Base-by-base conservation (phyloP, 148 eudicot species). In the Fallopia convolvulus region DNA sequence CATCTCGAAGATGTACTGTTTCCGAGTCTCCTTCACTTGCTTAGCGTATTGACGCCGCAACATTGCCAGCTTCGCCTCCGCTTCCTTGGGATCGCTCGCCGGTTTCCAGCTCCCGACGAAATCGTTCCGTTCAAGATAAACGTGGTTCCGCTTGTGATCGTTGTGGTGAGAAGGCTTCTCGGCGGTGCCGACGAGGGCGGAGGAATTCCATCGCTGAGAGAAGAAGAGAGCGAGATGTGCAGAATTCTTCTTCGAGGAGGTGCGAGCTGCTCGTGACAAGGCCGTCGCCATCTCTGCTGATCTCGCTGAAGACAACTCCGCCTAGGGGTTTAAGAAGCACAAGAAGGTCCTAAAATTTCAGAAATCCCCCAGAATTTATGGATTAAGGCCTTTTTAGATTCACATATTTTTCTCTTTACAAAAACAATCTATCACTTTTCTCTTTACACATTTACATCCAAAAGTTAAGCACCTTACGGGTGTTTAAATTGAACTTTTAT, bases 1-100 rank as follows among this genome's bases (percentile, higher is more conserved):
- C 91, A 92, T 81, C 82, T 92, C 97, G 18, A 77, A 18, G 7
- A 90, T 90, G 78, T 90, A 92, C 75, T 82, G 79, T 81, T 89
- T 92, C 8, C 97, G 85, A 3, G 85, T 53, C 66, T 80, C 83
- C 77, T 81, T 92, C 21, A 92, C 89, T 33, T 89, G 85, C 81
- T 85, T 87, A 11, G 85, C 91, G 78, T 92, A 92, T 21, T 90
- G 89, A 21, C 97, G 90, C 41, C 97, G 77, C 30, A 92, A 76
- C 11, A 9, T 74, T 8, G 88, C 87, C 42, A 92, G 89, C 32
- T 80, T 80, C 23, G 86, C 79, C 17, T 76, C 47, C 52, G 97
- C 94, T 68, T 86, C 81, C 55, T 83, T 83, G 1, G 94, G 97
- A 79, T 80, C 76, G 41, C 73, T 76, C 0, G 83, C 83, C 32